Base-by-base conservation (phyloP, 2,329 filamentous ascomycete species). In the Parafenestella ontariensis region DNA sequence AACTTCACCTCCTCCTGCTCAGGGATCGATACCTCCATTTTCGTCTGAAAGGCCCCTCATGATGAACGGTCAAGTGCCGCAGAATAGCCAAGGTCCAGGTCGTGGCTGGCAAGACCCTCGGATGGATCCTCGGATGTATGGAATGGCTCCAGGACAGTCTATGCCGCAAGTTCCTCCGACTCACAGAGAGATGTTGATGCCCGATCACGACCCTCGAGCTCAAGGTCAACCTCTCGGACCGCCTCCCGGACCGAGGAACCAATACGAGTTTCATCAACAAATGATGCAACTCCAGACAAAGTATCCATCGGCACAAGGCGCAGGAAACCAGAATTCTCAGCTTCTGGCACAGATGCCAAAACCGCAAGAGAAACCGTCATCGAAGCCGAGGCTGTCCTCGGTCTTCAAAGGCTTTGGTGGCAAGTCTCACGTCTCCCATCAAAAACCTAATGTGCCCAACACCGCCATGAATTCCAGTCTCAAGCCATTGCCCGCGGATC, bases 331-430 rank as follows among this genome's bases (percentile, higher is more conserved):
- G 8, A 58, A 75, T 13, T 66, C 74, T 8, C 46, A 49, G 10
- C 42, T 56, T 11, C 46, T 11, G 7, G 51, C 63, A 8, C 73
- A 78, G 13, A 33, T 46, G 26, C 29, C 46, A 5, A 66, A 56
- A 20, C 57, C 52, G 34, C 62, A 70, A 13, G 66, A 67, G 21
- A 72, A 73, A 50, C 24, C 50, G 11, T 64, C 64, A 8, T 58
- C 61, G 0, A 69, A 64, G 21, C 66, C 68, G 18, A 70, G 65
- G 26, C 37, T 74, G n/a, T 60, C 67, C 15, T 71, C 67, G n/a
- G 64, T 85, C n/a, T 81, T 86, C 58, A 84, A 82, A 58, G 59
- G 51, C 15, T 49, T 74, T 21, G 71, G 59, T 36, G 63, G 66
- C 41, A 71, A 69, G 46, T 52, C 56, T 17, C 62, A 64, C 29